Evolutionary conservation across 495 filamentous ascomycete genomes (phyloP).

Genomic region (Podospora tetraspora): DNA sequence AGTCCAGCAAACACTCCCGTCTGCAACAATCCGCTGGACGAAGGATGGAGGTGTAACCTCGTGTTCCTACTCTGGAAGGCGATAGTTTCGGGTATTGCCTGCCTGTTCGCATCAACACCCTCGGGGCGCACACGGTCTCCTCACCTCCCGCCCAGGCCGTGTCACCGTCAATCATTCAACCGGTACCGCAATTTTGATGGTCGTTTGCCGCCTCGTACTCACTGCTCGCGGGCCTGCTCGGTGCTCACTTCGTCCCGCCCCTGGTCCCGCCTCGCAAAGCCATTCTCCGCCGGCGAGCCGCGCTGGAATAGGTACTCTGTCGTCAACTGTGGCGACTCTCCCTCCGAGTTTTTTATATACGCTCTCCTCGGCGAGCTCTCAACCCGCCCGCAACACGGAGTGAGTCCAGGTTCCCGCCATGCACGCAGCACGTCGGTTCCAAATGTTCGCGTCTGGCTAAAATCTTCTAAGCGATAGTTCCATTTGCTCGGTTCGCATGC

Average conservation of each 20-base stretch:
- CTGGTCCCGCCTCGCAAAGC: slow-evolving; percentile 6
- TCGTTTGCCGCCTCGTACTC: slow-evolving; percentile 1
- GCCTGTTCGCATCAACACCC: slow-evolving; percentile 9
- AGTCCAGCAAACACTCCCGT: not conserved
- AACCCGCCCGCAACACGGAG: not conserved
- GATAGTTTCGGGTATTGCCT: slow-evolving; percentile 12
- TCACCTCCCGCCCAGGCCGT: slow-evolving; percentile 17
- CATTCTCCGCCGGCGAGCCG: not conserved
- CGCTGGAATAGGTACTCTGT: not conserved
- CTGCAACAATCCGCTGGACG: slow-evolving; percentile 1
- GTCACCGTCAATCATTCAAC: slow-evolving; percentile 20
- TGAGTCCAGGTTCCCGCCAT: not conserved
- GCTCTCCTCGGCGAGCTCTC: not conserved
- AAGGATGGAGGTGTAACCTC: slow-evolving; percentile 10
- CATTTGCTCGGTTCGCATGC: not conserved
- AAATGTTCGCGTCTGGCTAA: not conserved
- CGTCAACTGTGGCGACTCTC: not conserved
- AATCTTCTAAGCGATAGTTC: not conserved
- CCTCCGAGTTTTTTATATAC: not conserved
- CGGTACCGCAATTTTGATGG: slow-evolving; percentile 20
- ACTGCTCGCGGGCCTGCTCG: not conserved
- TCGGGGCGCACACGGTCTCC: not conserved
- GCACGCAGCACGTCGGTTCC: not conserved
- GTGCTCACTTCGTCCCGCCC: slow-evolving; percentile 8
- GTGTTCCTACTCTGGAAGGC: slow-evolving; percentile 13